These are phyloP conservation scores for Paramecium primaurelia DNA, from an alignment of 73 alveolate genomes.

Conservation along the genomic window DNA sequence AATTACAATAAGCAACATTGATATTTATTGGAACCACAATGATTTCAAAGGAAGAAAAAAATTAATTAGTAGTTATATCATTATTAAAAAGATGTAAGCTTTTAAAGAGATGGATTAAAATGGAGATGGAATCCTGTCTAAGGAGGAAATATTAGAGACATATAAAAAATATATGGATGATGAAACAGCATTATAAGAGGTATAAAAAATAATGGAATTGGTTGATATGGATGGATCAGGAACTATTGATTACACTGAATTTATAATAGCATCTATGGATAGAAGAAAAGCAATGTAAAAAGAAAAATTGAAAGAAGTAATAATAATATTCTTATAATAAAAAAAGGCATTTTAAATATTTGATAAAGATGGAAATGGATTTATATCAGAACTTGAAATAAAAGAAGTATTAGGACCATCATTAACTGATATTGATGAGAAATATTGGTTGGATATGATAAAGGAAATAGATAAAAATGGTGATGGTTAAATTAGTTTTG, in stretches of 20 bases:
- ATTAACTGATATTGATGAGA: conserved; percentile 56
- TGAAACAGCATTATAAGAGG: conserved; percentile 65
- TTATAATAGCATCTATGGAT: conserved; percentile 68
- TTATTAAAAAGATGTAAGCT: background rate
- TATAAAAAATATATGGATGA: conserved; percentile 67
- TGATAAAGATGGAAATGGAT: conserved; percentile 67
- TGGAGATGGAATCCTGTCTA: conserved; percentile 73
- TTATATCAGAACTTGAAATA: conserved; percentile 51
- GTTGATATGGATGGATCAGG: conserved; percentile 74
- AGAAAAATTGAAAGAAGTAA: conserved; percentile 50
- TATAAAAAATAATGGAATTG: conserved; percentile 66
- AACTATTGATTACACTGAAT: conserved; percentile 73
- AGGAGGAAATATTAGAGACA: conserved; percentile 66
- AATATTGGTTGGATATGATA: background rate
- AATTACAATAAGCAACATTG: conserved; percentile 44
- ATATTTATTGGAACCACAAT: conserved; percentile 47
- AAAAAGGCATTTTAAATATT: conserved; percentile 43
- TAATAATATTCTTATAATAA: background rate
- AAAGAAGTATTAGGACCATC: conserved; percentile 57
- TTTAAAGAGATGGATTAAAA: conserved; percentile 60
- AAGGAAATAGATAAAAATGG: background rate
- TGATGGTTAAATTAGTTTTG: conserved; percentile 79
- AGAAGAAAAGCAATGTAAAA: conserved; percentile 57
- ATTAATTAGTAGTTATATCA: conserved; percentile 24
- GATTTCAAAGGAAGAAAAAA: conserved; percentile 57